A percentile compares a stretch with the other conserved stretches of the same genome.
These are phyloP conservation scores for Kitagawia praeruptora DNA, from an alignment of 129 eudicot genomes.

Conservation along the genomic window DNA sequence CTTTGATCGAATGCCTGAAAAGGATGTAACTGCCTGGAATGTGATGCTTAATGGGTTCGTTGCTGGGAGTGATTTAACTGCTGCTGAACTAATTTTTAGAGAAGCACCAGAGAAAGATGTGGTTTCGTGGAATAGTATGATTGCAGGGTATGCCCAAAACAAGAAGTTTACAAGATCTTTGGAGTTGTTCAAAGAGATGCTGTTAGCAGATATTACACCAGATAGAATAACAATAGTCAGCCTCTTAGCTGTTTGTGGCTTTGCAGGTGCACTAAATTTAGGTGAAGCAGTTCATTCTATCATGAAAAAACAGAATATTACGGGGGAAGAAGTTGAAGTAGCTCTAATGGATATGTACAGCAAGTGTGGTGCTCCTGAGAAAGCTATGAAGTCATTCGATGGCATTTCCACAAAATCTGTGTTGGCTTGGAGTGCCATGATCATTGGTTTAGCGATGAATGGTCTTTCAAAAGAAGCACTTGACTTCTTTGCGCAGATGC, in stretches of 20 bases:
- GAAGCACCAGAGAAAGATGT: conserved; percentile 21
- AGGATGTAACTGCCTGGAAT: conserved; percentile 16
- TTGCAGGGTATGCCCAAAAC: conserved; percentile 25
- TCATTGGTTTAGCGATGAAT: conserved; percentile 23
- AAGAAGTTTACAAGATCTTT: conserved; percentile 17
- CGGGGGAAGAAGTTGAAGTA: conserved; percentile 14
- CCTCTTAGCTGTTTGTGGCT: conserved; percentile 10
- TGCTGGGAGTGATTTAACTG: conserved; percentile 2
- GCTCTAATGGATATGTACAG: conserved; percentile 30
- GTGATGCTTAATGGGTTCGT: conserved; percentile 15
- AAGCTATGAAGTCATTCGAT: conserved; percentile 22
- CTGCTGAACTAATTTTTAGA: conserved; percentile 5
- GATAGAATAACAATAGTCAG: conserved; percentile 10
- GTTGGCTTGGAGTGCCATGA: conserved; percentile 23
- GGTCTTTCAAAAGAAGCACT: conserved; percentile 22
- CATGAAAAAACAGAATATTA: conserved; percentile 12
- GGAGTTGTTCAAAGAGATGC: conserved; percentile 18
- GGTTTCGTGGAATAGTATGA: conserved; percentile 30
- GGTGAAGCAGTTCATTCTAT: conserved; percentile 15
- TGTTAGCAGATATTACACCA: not conserved
- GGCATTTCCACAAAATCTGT: conserved; percentile 17
- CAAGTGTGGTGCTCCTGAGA: conserved; percentile 22
- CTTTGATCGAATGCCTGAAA: conserved; percentile 16
- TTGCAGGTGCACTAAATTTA: conserved; percentile 13
- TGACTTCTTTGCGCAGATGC: conserved; percentile 18